These are phyloP conservation scores for Rhizopogon salebrosus DNA, from an alignment of 768 basidiomycete species.

Conservation along the genomic window DNA sequence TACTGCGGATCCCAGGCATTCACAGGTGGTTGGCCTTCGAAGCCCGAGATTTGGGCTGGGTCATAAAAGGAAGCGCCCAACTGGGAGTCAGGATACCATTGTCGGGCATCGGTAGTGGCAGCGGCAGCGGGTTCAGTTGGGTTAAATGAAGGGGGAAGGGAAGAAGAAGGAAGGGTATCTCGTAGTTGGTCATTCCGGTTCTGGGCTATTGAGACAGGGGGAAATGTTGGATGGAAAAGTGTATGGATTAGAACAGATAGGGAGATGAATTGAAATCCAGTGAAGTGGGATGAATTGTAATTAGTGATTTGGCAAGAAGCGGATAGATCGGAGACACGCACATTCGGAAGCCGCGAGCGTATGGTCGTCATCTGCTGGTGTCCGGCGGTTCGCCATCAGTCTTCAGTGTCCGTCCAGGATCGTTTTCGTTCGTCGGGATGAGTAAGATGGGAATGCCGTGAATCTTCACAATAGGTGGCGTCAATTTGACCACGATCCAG, in stretches of 20 bases:
- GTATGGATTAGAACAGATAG: conserved; percentile 1
- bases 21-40: conserved; percentile 40
- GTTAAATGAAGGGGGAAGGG: background rate
- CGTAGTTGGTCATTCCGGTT: background rate
- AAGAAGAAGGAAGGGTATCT: background rate
- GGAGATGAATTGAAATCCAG: too few species aligned
- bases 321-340: conserved; percentile 15
- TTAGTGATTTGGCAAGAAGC: conserved; percentile 2
- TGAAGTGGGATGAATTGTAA: conserved; percentile 8
- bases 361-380: conserved; percentile 9
- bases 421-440: too few species aligned
- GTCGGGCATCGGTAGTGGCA: background rate
- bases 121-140: conserved; percentile 1
- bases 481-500: background rate
- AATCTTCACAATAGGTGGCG: conserved; percentile 1
- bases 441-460: background rate
- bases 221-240: background rate
- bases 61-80: conserved; percentile 50
- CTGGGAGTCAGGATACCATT: conserved; percentile 1
- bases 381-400: conserved; percentile 20
- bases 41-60: conserved; percentile 32
- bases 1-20: conserved; percentile 21
- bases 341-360: conserved; percentile 18
- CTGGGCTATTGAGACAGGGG: background rate
- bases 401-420: too few species aligned